Evolutionary conservation across 2,329 filamentous ascomycete genomes (phyloP).

Genomic region (Myriosclerotinia duriaeana): DNA sequence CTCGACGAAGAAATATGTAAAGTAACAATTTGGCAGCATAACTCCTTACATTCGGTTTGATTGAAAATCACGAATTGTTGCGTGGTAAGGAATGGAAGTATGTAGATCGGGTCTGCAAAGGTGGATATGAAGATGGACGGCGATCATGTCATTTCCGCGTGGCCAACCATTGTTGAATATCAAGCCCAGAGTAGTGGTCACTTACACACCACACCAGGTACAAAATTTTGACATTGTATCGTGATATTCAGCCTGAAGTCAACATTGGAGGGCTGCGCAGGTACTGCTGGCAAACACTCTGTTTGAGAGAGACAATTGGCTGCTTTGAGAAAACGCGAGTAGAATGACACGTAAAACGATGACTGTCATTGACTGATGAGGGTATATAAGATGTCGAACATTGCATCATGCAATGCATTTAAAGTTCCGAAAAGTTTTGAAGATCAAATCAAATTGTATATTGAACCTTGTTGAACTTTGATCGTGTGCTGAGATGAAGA

Average conservation of each 20-base stretch:
- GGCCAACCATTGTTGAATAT: slow-evolving; percentile 7
- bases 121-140: not conserved
- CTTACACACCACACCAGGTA: slow-evolving; percentile 16
- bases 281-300: slow-evolving; percentile 10
- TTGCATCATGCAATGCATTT: not conserved
- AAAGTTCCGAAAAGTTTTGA: not conserved
- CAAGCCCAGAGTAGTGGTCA: slow-evolving; percentile 15
- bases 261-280: not conserved
- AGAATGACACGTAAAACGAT: not conserved
- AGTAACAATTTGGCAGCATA: too few relatives aligned
- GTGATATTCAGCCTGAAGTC: slow-evolving; percentile 15
- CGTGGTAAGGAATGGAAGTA: not conserved
- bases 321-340: not conserved
- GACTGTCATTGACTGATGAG: not conserved
- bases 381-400: not conserved
- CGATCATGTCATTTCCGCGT: not conserved
- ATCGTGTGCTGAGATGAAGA: not conserved
- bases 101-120: not conserved
- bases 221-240: not conserved
- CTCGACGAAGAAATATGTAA: not conserved
- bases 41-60: not conserved
- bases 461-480: not conserved
- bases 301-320: not conserved
- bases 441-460: not conserved
- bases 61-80: not conserved